Percentiles rank a stretch among this genome's conserved stretches.
These are phyloP conservation scores for Paramyrothecium sp. DNA, from an alignment of 2,329 filamentous ascomycete genomes.

Conservation along the genomic window DNA sequence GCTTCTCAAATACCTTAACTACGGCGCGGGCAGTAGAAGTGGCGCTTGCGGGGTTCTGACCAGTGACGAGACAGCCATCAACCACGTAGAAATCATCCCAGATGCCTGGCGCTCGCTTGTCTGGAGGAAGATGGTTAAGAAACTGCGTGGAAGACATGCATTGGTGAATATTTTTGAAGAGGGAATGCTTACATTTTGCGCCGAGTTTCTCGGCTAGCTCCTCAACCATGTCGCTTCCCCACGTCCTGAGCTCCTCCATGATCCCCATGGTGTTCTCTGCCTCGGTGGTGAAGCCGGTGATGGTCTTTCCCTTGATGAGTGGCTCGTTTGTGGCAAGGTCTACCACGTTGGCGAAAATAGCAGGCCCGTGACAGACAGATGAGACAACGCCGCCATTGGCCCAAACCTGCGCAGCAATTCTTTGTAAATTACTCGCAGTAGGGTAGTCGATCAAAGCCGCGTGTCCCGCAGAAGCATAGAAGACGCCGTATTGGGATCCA, in stretches of 20 bases:
- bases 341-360: conserved; percentile 32
- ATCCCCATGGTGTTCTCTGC: conserved; percentile 32
- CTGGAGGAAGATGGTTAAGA: too few species aligned
- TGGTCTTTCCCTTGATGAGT: conserved; percentile 32
- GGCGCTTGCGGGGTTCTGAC: conserved; percentile 39
- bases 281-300: conserved; percentile 39
- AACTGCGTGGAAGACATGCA: too few species aligned
- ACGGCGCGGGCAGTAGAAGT: conserved; percentile 33
- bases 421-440: conserved; percentile 35
- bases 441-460: conserved; percentile 46
- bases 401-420: conserved; percentile 37
- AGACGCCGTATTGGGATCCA: conserved; percentile 11
- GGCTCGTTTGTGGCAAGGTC: conserved; percentile 29
- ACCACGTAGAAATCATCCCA: conserved; percentile 28
- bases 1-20: conserved; percentile 32
- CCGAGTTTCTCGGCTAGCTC: conserved; percentile 29
- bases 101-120: conserved; percentile 10
- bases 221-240: conserved; percentile 30
- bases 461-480: conserved; percentile 31
- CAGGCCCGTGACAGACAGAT: conserved; percentile 38
- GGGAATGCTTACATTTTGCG: conserved; percentile 26
- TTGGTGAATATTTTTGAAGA: too few species aligned
- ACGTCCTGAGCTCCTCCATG: conserved; percentile 25
- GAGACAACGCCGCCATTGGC: conserved; percentile 37
- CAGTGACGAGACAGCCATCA: conserved; percentile 38